Evolutionary conservation across 1,284 basidiomycete genomes (phyloP).

Genomic region (Ustanciosporium gigantosporum): DNA sequence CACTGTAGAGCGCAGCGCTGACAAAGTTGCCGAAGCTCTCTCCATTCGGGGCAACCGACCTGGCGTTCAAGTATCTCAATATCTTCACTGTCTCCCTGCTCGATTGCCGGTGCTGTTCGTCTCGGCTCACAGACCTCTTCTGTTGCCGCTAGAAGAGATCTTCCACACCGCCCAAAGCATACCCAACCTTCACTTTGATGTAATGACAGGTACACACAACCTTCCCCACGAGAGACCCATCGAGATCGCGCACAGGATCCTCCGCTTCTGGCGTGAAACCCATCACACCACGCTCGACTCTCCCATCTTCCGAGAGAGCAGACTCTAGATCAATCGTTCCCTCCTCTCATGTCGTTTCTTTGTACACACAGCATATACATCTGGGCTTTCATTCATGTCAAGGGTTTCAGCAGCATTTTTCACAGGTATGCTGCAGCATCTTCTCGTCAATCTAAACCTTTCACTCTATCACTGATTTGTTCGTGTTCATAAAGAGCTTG

Average conservation of each 20-base stretch:
- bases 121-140: conserved; percentile 30
- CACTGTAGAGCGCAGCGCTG: conserved; percentile 25
- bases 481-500: too few relatives aligned
- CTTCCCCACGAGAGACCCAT: conserved; percentile 31
- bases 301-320: conserved; percentile 31
- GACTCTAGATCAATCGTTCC: conserved; percentile 6
- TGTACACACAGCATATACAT: too few relatives aligned
- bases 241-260: conserved; percentile 30
- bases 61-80: conserved; percentile 23
- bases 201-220: conserved; percentile 36
- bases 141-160: conserved; percentile 28
- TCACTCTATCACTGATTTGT: too few relatives aligned
- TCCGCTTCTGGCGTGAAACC: conserved; percentile 36
- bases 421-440: too few relatives aligned
- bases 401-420: too few relatives aligned
- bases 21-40: conserved; percentile 33
- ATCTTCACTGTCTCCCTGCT: conserved; percentile 28
- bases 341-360: neutral
- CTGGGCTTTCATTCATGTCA: too few relatives aligned
- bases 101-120: conserved; percentile 24
- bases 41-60: conserved; percentile 32
- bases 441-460: too few relatives aligned
- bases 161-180: conserved; percentile 29
- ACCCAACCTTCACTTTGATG: conserved; percentile 32
- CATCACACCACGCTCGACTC: conserved; percentile 6